Percentiles rank a stretch among this genome's conserved stretches.
phyloP scores from a whole-genome alignment of 2,329 filamentous ascomycete species.

The Trichophyton simii region DNA sequence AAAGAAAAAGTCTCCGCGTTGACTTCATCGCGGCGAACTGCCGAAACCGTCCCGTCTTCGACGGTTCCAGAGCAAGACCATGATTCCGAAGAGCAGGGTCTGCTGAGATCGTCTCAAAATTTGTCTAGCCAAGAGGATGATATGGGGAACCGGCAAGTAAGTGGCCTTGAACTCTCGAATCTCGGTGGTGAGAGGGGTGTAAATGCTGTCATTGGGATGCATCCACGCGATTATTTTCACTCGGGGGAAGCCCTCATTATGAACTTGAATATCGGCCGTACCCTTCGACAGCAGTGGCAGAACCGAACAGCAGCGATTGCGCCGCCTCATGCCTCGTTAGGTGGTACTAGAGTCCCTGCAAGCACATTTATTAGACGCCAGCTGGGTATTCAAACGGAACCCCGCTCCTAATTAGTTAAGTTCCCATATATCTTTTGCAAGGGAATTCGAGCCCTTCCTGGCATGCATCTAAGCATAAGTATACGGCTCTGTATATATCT shows the following conservation, averaged over 20 bases:
- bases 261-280: constrained; percentile 25
- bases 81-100: constrained; percentile 48
- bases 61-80: constrained; percentile 36
- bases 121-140: background rate
- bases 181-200: constrained; percentile 15
- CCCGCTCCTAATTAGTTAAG: background rate
- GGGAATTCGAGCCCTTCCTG: background rate
- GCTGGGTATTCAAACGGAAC: background rate
- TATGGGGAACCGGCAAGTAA: background rate
- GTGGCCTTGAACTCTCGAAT: background rate
- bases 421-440: background rate
- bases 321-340: constrained; percentile 14
- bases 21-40: constrained; percentile 8
- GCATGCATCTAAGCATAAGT: background rate
- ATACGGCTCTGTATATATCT: background rate
- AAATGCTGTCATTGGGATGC: constrained; percentile 11
- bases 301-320: constrained; percentile 17
- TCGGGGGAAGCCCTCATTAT: constrained; percentile 28
- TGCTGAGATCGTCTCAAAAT: constrained; percentile 29
- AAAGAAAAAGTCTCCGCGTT: constrained; percentile 34
- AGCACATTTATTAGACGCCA: constrained; percentile 6
- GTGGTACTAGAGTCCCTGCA: constrained; percentile 25
- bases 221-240: constrained; percentile 28
- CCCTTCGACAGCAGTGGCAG: constrained; percentile 30
- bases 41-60: constrained; percentile 10